These are phyloP conservation scores for Lasiosphaeria miniovina DNA, from an alignment of 495 filamentous ascomycete genomes.

Conservation along the genomic window DNA sequence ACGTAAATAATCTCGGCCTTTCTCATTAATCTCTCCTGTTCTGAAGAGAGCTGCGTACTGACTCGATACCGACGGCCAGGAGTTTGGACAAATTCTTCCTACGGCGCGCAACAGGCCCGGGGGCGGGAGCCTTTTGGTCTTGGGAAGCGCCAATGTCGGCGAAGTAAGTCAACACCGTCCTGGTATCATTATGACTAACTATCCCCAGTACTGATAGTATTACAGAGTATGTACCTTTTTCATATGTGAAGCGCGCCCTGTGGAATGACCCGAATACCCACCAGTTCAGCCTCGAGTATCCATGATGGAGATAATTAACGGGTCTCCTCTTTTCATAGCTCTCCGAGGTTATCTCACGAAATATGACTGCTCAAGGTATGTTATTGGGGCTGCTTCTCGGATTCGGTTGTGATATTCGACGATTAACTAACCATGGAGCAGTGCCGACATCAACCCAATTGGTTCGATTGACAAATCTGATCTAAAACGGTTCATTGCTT, in stretches of 20 bases:
- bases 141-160: conserved; percentile 50
- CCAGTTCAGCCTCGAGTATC: too few relatives aligned
- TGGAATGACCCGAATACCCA: too few relatives aligned
- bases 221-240: too few relatives aligned
- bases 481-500: conserved; percentile 73
- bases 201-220: neutral
- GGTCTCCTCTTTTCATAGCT: conserved; percentile 4
- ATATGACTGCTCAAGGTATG: conserved; percentile 26
- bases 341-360: conserved; percentile 59
- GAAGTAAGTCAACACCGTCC: conserved; percentile 21
- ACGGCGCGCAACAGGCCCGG: conserved; percentile 51
- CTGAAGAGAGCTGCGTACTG: neutral
- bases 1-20: conserved; percentile 5
- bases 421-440: neutral
- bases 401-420: neutral
- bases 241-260: too few relatives aligned
- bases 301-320: too few relatives aligned
- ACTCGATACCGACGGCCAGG: neutral
- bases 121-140: conserved; percentile 38
- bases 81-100: conserved; percentile 34
- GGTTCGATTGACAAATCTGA: conserved; percentile 71
- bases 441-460: conserved; percentile 55
- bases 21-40: neutral
- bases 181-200: neutral
- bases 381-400: neutral